Base-by-base conservation (phyloP, 495 filamentous ascomycete species). In the Platismatia glauca region DNA sequence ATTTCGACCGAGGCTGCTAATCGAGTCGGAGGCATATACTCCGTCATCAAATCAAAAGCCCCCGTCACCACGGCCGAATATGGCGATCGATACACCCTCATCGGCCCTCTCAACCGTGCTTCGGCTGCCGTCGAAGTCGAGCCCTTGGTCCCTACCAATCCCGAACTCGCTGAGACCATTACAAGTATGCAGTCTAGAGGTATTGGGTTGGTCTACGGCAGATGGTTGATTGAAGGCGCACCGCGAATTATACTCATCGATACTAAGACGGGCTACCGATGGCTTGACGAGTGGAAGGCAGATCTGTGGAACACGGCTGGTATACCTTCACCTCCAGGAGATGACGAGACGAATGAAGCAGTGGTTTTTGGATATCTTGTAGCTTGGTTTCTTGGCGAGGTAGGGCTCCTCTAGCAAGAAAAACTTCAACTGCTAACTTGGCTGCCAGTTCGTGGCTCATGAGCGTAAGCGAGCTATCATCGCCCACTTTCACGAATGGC, bases 401-500 rank as follows among this genome's bases (percentile, higher is more conserved):
- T 94, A 77, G 61, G 82, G 75, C n/a, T 31, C 12, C 1, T 43
- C 6, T 8, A 27, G 15, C 11, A 16, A 9, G 13, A 16, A 27
- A 65, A 41, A 11, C 7, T 7, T 35, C 1, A 27, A n/a, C 22
- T 37, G 22, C 55, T 70, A 55, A 66, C 57, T 35, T 31, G 7
- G n/a, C 15, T 1, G 57, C 9, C 71, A 96, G 93, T 97, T 89
- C 70, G 90, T 96, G 55, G 89, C 86, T 68, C 92, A 96, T 73
- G 94, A 98, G 74, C 90, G 86, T 71, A 84, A 82, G 53, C 88
- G 85, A 63, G 94, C 94, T 0, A 90, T 98, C 59, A 89, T 98
- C 68, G 95, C 91, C 41, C 95, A 98, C 74, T 98, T 97, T 77
- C 94, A 98, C 75, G 94, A 98, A 75, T 98, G 94, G 94, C 81